Base-by-base conservation (phyloP, 2,329 filamentous ascomycete species). In the Neonectria coccinea region DNA sequence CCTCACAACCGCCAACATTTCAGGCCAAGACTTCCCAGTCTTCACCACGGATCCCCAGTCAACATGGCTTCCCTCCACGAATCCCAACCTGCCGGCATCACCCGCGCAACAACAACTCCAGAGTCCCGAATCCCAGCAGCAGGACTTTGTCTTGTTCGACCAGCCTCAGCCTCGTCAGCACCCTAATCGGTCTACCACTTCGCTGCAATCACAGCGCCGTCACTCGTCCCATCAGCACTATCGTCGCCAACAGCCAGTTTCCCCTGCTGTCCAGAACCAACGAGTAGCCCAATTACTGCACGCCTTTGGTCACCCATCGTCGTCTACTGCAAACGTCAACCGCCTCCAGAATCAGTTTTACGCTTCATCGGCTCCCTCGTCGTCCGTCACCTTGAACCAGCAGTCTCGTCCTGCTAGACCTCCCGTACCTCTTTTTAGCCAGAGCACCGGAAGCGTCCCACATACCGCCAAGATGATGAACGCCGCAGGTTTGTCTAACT, bases 61-160 rank as follows among this genome's bases (percentile, higher is more conserved):
- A 93, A 75, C 86, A 94, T 94, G 92, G 92, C 91, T 86, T 89
- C 87, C 90, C 86, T 89, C 89, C 84, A 88, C 83, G 84, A 83
- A 85, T 76, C 75, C 83, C 79, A 86, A 83, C 85, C 85, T 84
- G 86, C 87, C 87, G 88, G 88, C 86, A 83, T 74, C 81, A 82
- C 79, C 86, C 83, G 84, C 84, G 83, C 86, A 83, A 72, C 81
- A 87, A 79, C 81, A 82, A 81, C 79, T 82, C 79, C 81, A 82
- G 79, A 84, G 81, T 79, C 82, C 84, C 73, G 76, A 79, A 72
- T 72, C 70, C 55, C 84, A 81, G 62, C 87, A 87, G 76, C 85
- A 90, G 85, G 91, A 94, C 89, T 94, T 94, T 79, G 89, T 92
- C 82, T 88, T 94, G 85, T 92, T 90, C 89, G 85, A 87, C 79